Evolutionary conservation across 73 alveolate genomes (phyloP).

Genomic region (Durusdinium trenchii): DNA sequence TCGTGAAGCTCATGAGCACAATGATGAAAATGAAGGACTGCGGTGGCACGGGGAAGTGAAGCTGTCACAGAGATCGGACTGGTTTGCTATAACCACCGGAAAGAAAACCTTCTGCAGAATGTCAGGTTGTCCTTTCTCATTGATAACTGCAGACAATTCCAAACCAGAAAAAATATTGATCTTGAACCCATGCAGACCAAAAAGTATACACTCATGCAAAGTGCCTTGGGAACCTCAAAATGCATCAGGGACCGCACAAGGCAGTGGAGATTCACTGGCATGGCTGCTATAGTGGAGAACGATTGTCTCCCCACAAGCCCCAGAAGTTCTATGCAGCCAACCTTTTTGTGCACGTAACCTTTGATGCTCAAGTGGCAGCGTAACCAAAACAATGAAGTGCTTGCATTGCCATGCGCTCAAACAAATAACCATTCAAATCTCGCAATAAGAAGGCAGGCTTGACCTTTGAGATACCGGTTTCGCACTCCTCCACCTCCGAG

Average conservation of each 20-base stretch:
- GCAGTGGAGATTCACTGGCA: background rate
- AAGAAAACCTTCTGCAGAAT: no score
- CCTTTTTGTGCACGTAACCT: no score
- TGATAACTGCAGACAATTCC: background rate
- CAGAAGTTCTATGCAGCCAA: no score
- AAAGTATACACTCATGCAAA: background rate
- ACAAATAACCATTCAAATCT: background rate
- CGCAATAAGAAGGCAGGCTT: no score
- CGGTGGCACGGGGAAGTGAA: background rate
- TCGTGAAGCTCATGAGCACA: background rate
- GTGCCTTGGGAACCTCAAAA: background rate
- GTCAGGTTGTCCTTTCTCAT: no score
- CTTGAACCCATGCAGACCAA: no score
- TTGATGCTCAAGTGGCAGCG: no score
- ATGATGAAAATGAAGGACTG: constrained; percentile 26
- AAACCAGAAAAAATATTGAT: background rate
- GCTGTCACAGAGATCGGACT: no score
- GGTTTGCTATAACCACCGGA: no score
- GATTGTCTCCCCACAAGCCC: background rate
- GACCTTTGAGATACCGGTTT: no score
- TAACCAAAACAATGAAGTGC: background rate
- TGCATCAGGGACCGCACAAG: constrained; percentile 8
- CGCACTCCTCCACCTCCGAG: no score
- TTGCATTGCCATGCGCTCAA: background rate
- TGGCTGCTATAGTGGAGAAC: background rate